Percentiles rank a stretch among this genome's conserved stretches.
Conservation (phyloP, 257 asterid genomes). For the Scutellaria baicalensis region DNA sequence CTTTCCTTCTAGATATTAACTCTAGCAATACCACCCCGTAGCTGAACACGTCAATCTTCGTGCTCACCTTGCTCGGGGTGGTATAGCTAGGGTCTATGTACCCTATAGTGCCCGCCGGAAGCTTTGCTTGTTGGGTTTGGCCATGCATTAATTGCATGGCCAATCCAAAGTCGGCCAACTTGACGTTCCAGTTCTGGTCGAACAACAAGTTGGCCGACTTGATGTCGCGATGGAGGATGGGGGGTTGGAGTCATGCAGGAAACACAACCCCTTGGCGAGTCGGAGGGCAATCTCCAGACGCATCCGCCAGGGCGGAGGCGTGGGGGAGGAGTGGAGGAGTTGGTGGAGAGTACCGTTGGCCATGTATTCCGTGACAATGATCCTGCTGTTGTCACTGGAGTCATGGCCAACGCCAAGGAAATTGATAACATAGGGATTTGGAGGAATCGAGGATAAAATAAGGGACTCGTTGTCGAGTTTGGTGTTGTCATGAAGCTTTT, state of each 20-base stretch:
- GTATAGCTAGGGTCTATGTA: conserved; percentile 67
- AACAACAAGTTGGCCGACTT: conserved; percentile 58
- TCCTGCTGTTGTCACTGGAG: conserved; percentile 9
- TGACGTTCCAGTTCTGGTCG: conserved; percentile 38
- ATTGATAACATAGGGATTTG: conserved; percentile 25
- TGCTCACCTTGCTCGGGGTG: conserved; percentile 47
- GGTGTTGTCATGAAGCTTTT: conserved; percentile 44
- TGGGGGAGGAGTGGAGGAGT: conserved; percentile 26
- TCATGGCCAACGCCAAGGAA: conserved; percentile 42
- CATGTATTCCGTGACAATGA: conserved; percentile 54
- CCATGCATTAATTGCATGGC: conserved; percentile 20
- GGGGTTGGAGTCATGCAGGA: conserved; percentile 43
- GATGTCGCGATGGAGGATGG: conserved; percentile 61
- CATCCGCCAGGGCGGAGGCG: conserved; percentile 36
- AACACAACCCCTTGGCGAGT: conserved; percentile 33
- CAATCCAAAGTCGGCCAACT: conserved; percentile 68
- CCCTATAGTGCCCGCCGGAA: conserved; percentile 74
- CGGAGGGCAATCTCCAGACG: conserved; percentile 44
- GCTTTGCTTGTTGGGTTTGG: conserved; percentile 12
- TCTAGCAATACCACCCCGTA: conserved; percentile 64
- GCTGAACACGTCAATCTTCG: conserved; percentile 59
- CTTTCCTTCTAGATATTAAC: conserved; percentile 44
- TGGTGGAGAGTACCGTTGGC: conserved; percentile 66
- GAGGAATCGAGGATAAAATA: conserved; percentile 34
- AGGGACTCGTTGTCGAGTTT: conserved; percentile 53